Evolutionary conservation across 176 grass and related monocot species (phyloP), one percentile per base, ranked within the genome.

Genomic region (Pontederia paniculata): DNA sequence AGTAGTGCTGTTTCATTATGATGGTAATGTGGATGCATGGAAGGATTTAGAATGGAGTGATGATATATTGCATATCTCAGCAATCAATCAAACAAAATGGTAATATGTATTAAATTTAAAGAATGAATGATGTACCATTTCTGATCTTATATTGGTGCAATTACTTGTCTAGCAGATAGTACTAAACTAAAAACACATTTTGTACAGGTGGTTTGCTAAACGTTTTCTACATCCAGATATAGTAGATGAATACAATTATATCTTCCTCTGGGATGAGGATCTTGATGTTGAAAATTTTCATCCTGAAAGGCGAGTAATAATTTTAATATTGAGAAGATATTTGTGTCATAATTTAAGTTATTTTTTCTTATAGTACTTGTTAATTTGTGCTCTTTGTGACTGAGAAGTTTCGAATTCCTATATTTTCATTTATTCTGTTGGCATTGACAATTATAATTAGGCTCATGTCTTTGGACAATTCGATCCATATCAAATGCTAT

Each of bases 221-320:
- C 28, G 88, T 73, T 94, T 94, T 73, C 62, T 94, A 23, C 88
- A 94, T 65, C 88, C 88, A 20, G 84, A 84, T 66, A 42, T 94
- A 68, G 80, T 88, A 57, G 58, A 74, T 1, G 80, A 88, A 50
- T 94, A 94, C 55, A 76, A 88, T 17, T 79, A 88, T 76, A 47
- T 94, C 44, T 94, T 94, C 60, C 80, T 94, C 17, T 94, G 84
- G 84, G 84, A 94, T 45, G 88, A 94, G 76, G 88, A 94, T 71
- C 77, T 94, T 45, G 80, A 75, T 53, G 80, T 88, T 53, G 74
- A 84, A 52, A 57, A 79, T 48, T 94, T 94, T 66, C 48, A 88
- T 52, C 84, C 88, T 22, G 20, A 75, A n/a, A 60, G 75, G 47
- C 88, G 48, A 16, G 66, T 23, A n/a, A 41, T 67, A 2, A 14